These are phyloP conservation scores for Conidiobolus incongruus DNA, from an alignment of 371 early-diverging fungal species.

Conservation along the genomic window DNA sequence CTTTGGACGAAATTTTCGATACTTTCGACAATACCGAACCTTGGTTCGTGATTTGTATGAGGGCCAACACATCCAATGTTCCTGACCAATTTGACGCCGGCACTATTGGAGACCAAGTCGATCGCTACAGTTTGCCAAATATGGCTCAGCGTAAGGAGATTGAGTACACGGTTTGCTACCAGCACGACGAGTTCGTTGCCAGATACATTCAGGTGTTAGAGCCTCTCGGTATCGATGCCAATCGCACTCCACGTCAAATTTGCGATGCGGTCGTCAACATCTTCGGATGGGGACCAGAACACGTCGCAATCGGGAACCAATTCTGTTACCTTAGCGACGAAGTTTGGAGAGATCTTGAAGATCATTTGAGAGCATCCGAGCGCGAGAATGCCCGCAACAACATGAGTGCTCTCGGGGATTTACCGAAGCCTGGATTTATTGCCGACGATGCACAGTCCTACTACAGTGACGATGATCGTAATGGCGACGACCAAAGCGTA, in stretches of 20 bases:
- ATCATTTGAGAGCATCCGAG: conserved; percentile 44
- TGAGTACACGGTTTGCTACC: conserved; percentile 36
- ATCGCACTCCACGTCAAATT: conserved; percentile 12
- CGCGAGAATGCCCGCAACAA: conserved; percentile 14
- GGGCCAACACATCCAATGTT: conserved; percentile 36
- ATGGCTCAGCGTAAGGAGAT: conserved; percentile 23
- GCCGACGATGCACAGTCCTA: conserved; percentile 2
- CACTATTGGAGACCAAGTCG: conserved; percentile 30
- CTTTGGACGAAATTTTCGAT: conserved; percentile 50
- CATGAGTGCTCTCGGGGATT: neutral
- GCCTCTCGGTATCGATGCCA: conserved; percentile 13
- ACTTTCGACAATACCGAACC: conserved; percentile 60
- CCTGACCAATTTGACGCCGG: conserved; percentile 4
- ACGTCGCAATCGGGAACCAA: conserved; percentile 23
- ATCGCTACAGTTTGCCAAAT: conserved; percentile 33
- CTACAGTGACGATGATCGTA: conserved; percentile 3
- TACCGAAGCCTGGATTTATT: neutral
- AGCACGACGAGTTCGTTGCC: conserved; percentile 30
- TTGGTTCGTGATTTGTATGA: conserved; percentile 71
- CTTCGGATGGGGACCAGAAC: conserved; percentile 13
- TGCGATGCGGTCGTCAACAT: conserved; percentile 14
- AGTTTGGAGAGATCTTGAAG: conserved; percentile 59
- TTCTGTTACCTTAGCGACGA: conserved; percentile 40
- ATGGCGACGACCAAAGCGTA: neutral
- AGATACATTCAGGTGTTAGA: conserved; percentile 21